Evolutionary conservation across 345 rosid genomes (phyloP).

Genomic region (Populus davidiana): DNA sequence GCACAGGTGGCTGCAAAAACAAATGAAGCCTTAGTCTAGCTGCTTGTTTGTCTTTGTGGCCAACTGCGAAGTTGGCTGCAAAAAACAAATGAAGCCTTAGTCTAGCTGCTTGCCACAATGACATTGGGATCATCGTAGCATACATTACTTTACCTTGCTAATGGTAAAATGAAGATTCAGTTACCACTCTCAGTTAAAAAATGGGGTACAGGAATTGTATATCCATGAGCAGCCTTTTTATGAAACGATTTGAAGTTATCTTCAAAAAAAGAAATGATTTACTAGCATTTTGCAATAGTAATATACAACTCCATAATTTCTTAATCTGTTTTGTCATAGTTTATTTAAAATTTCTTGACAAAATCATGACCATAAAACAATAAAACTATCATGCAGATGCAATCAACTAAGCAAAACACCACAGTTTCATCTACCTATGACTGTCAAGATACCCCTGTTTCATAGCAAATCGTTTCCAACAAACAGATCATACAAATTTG

Average conservation of each 20-base stretch:
- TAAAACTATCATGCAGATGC: not conserved
- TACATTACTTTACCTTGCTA: not conserved
- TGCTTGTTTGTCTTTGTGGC: too few species aligned
- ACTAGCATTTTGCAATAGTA: not conserved
- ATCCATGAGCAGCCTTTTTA: not conserved
- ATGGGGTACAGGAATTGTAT: not conserved
- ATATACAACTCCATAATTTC: not conserved
- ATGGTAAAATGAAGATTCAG: not conserved
- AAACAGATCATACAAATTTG: not conserved
- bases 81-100: not conserved
- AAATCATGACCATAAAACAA: not conserved
- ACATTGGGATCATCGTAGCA: not conserved
- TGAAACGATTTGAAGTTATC: not conserved
- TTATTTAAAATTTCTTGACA: not conserved
- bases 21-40: not conserved
- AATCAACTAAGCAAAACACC: not conserved
- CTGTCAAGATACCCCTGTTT: not conserved
- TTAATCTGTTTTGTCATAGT: not conserved
- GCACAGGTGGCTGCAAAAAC: too few species aligned
- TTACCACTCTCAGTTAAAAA: not conserved
- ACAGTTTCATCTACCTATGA: not conserved
- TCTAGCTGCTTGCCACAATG: not conserved
- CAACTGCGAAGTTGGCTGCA: too few species aligned
- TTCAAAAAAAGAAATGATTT: not conserved
- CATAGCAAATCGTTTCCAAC: not conserved